Evolutionary conservation across 305 asterid species (phyloP).

Genomic region (Ruellia speciosa): DNA sequence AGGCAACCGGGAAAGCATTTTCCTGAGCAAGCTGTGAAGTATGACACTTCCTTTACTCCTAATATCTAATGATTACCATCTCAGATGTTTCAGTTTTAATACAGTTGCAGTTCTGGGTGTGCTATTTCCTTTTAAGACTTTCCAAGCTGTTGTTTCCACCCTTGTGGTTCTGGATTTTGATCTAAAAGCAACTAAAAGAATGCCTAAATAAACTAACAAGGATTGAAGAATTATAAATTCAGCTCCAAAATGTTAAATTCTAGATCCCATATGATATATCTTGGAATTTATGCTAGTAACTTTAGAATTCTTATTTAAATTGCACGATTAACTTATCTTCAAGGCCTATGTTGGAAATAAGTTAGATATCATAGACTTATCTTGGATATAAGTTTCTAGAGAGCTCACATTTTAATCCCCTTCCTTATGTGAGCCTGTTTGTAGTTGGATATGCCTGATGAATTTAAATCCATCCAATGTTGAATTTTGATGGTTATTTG

Average conservation of each 20-base stretch:
- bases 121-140: background rate
- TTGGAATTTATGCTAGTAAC: background rate
- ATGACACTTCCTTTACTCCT: slow-evolving; percentile 26
- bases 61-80: background rate
- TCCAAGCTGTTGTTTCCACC: background rate
- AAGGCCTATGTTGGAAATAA: background rate
- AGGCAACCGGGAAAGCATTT: slow-evolving; percentile 89
- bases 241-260: background rate
- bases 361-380: background rate
- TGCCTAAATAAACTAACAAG: background rate
- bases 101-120: background rate
- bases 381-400: background rate
- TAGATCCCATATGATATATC: background rate
- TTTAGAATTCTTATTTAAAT: too few relatives aligned
- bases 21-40: slow-evolving; percentile 93
- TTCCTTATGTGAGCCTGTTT: background rate
- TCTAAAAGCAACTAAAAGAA: background rate
- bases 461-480: too few relatives aligned
- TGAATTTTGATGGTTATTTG: too few relatives aligned
- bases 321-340: background rate
- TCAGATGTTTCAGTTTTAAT: background rate
- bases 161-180: background rate
- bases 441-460: too few relatives aligned
- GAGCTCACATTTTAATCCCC: background rate
- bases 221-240: background rate